phyloP scores from a whole-genome alignment of 2,329 filamentous ascomycete genomes.

The Aureobasidium sp. region DNA sequence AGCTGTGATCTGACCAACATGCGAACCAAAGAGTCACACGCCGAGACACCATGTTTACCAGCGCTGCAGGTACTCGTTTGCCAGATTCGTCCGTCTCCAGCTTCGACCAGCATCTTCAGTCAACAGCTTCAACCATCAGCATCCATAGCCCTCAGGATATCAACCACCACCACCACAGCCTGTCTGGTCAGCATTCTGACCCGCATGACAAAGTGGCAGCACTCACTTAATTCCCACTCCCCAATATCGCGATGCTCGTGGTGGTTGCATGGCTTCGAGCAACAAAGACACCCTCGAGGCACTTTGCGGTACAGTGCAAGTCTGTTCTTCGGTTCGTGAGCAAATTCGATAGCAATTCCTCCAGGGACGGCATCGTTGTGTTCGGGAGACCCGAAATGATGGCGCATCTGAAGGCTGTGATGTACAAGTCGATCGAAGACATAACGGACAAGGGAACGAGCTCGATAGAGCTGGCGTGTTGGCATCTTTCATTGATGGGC shows the following conservation, averaged over 20 bases:
- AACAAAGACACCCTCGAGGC: not conserved
- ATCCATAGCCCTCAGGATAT: not conserved
- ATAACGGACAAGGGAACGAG: not conserved
- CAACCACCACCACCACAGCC: not conserved
- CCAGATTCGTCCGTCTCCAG: not conserved
- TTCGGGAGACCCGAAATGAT: not conserved
- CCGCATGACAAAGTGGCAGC: too few relatives aligned
- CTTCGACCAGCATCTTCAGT: not conserved
- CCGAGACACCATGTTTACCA: too few relatives aligned
- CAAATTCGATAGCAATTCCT: not conserved
- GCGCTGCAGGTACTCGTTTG: not conserved
- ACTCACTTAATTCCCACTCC: not conserved
- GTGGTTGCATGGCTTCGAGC: not conserved
- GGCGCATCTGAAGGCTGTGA: too few relatives aligned
- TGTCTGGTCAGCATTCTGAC: not conserved
- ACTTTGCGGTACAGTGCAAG: not conserved
- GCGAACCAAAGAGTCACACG: too few relatives aligned
- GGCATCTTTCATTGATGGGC: not conserved
- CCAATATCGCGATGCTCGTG: not conserved
- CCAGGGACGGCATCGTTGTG: not conserved
- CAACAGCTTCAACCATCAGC: not conserved
- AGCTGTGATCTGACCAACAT: too few relatives aligned
- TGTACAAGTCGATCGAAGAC: not conserved
- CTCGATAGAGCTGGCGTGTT: not conserved
- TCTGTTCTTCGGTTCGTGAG: not conserved